Base-by-base conservation (phyloP, 192 early-diverging fungal species). In the Mortierella hygrophila region DNA sequence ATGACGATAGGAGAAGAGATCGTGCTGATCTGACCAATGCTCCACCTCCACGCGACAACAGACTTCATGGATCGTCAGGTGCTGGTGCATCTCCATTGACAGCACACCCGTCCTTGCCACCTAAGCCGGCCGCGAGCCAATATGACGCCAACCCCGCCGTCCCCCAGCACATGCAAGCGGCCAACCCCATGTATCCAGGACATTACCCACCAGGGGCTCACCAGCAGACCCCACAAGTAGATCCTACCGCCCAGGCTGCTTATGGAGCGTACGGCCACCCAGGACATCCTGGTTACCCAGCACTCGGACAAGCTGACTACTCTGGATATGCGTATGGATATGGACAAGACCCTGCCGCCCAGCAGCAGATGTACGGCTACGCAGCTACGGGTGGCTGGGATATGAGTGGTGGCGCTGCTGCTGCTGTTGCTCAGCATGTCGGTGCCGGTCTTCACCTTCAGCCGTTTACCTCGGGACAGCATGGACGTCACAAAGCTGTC, bases 401-500 rank as follows among this genome's bases (percentile, higher is more conserved):
- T 32, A 80, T 83, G 72, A 70, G 47, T 35, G 79, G 72, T 23
- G 68, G 70, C 35, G 54, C 78, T 20, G 68, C 70, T 35, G 72
- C 77, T 68, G 49, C 78, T 60, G 47, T 78, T 75, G 72, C 70
- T 44, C 72, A 49, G 32, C 81, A 68, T 37, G 77, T 70, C 76
- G 46, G 77, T 70, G 47, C 79, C 3, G 70, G 68, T 29, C 70
- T 81, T 52, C 84, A 88, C 5, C 70, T 90, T 35, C 52, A 79
- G 29, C 85, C 86, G 10, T 92, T 92, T 47, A 75, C 54, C 21
- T 85, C 88, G 32, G 80, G 75, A 63, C 88, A 92, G 23, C 85
- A 74, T 11, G 91, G 91, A 7, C 79, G 91, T 15, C 91, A 92
- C 68, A 89, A 79, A 41, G 88, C 89, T 21, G 85, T 92, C 38